phyloP scores from a whole-genome alignment of 768 basidiomycete species.

The Boletus vermiculosoides region DNA sequence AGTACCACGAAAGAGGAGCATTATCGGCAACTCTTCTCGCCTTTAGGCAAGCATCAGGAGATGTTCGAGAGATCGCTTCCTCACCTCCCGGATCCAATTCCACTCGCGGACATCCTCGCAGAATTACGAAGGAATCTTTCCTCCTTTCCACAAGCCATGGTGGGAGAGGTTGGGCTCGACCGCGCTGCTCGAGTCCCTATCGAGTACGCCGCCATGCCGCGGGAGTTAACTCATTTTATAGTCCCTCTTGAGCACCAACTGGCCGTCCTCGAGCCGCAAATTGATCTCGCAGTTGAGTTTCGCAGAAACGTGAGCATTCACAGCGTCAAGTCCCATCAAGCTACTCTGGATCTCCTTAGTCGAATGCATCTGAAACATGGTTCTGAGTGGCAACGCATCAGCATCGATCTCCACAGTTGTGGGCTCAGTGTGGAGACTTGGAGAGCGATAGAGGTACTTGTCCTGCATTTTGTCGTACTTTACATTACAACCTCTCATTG shows the following conservation, averaged over 20 bases:
- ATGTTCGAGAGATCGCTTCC: constrained; percentile 58
- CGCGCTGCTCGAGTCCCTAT: constrained; percentile 72
- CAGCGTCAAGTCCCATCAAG: constrained; percentile 74
- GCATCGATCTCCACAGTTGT: constrained; percentile 88
- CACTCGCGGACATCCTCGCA: constrained; percentile 55
- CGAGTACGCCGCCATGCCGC: constrained; percentile 47
- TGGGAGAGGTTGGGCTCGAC: constrained; percentile 95
- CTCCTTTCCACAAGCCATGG: constrained; percentile 68
- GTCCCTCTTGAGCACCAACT: constrained; percentile 82
- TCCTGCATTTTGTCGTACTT: background rate
- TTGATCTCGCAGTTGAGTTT: constrained; percentile 81
- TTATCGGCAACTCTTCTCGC: constrained; percentile 69
- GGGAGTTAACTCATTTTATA: constrained; percentile 70
- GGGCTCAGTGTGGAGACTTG: constrained; percentile 78
- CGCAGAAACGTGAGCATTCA: constrained; percentile 82
- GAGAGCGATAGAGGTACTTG: constrained; percentile 65
- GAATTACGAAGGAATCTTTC: constrained; percentile 60
- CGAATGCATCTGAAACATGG: constrained; percentile 59
- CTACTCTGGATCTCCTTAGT: constrained; percentile 63
- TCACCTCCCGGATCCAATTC: constrained; percentile 68
- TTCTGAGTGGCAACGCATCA: constrained; percentile 60
- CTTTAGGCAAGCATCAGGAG: constrained; percentile 33
- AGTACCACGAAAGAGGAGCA: constrained; percentile 72
- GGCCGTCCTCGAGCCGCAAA: constrained; percentile 74
- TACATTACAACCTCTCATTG: constrained; percentile 10